Evolutionary conservation across 163 green algal genomes (phyloP), one percentile per base, ranked within the genome.

Genomic region (Trebouxiophyceae sp.): DNA sequence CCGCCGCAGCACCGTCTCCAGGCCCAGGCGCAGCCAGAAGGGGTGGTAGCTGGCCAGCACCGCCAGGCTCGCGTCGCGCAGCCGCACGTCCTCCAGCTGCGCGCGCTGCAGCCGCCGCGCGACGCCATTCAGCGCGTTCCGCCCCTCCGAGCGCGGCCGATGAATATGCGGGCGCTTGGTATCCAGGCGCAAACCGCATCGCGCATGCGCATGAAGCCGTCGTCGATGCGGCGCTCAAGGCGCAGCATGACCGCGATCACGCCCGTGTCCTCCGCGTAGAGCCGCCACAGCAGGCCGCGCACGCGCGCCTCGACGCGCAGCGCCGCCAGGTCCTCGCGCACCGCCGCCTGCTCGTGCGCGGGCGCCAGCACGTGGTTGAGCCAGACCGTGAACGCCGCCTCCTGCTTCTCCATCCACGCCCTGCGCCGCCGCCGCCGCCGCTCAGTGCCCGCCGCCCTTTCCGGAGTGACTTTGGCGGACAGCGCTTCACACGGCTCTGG

Each of bases 21-120:
- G 61, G 1, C 71, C 91, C 8, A 91, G 46, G 5, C 71, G 71
- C 70, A 97, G 79, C 91, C 91, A 97, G 63, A 96, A 88, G 2
- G 88, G 84, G 66, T 96, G 81, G 74, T 95, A 96, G 27, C 62
- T 74, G 23, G 81, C 55, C 34, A 97, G 77, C 33, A 77, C 83
- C 16, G 81, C 66, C 44, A 86, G 28, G n/a, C 77, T 76, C 28
- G 76, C 68, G 24, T 77, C 67, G 20, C 74, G 74, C 58, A 87
- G 63, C 12, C 63, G 59, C 4, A 88, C 54, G 62, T 92, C 85
- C 16, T 67, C 72, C 54, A 88, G 62, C 24, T 75, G 54, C 1
- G 60, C 47, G 47, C 76, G 67, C 68, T 81, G 65, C 5, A 50
- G 33, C 0, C n/a, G n/a, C n/a, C n/a, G n/a, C n/a, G n/a, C n/a